These are phyloP conservation scores for Lonicera japonica DNA, from an alignment of 129 eudicot genomes.

Conservation along the genomic window DNA sequence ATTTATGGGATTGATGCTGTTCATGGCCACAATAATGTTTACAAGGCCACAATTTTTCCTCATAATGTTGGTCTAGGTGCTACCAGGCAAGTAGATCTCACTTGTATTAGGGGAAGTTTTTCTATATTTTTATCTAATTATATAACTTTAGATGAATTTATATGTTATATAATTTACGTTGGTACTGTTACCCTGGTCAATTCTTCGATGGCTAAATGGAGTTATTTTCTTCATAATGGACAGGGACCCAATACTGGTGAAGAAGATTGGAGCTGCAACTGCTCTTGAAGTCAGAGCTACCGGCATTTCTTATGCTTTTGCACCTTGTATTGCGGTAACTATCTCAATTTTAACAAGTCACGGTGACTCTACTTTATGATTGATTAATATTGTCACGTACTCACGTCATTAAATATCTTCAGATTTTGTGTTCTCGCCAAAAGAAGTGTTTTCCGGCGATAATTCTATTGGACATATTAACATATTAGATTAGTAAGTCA, in stretches of 20 bases:
- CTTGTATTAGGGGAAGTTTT: background rate
- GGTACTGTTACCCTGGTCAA: too few species aligned
- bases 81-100: slow-evolving; percentile 46
- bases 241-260: slow-evolving; percentile 67
- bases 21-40: slow-evolving; percentile 76
- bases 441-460: too few species aligned
- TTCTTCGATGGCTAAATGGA: background rate
- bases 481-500: too few species aligned
- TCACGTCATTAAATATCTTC: too few species aligned
- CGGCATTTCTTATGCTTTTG: slow-evolving; percentile 72
- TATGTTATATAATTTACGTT: too few species aligned
- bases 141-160: background rate
- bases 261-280: slow-evolving; percentile 82
- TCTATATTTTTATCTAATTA: too few species aligned
- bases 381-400: too few species aligned
- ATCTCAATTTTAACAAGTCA: background rate
- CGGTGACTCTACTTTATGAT: too few species aligned
- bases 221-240: slow-evolving; percentile 3
- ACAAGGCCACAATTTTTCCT: slow-evolving; percentile 78
- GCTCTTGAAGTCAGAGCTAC: slow-evolving; percentile 91
- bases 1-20: slow-evolving; percentile 86
- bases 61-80: slow-evolving; percentile 87
- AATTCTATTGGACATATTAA: too few species aligned
- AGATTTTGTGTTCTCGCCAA: too few species aligned
- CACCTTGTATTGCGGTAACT: slow-evolving; percentile 84